These are phyloP conservation scores for Gossypioides kirkii DNA, from an alignment of 345 rosid species.

Conservation along the genomic window DNA sequence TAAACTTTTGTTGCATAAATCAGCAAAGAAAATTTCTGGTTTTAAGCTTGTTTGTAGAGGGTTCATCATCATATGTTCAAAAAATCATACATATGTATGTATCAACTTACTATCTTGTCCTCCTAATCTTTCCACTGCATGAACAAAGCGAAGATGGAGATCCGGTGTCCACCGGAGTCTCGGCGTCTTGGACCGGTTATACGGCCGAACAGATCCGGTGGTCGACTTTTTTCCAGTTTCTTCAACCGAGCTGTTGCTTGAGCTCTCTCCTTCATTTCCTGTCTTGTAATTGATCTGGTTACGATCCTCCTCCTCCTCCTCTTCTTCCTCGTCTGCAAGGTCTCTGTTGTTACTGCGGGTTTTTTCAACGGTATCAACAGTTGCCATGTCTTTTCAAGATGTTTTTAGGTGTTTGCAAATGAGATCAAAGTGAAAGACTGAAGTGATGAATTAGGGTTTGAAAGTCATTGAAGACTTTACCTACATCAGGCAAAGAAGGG, in stretches of 20 bases:
- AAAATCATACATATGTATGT: not conserved
- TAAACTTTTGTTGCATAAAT: not conserved
- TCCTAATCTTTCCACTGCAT: conserved; percentile 71
- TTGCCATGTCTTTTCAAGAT: not conserved
- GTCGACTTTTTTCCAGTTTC: conserved; percentile 26
- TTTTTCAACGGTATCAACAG: conserved; percentile 20
- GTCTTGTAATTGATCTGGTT: conserved; percentile 21
- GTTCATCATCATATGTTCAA: not conserved
- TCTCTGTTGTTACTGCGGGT: conserved; percentile 15
- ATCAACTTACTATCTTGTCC: conserved; percentile 71
- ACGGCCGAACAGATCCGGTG: conserved; percentile 60
- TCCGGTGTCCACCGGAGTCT: conserved; percentile 82
- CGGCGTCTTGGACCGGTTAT: conserved; percentile 63
- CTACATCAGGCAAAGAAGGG: not conserved
- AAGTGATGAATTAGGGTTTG: not conserved
- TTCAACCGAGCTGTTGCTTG: conserved; percentile 56
- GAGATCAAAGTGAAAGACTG: not conserved
- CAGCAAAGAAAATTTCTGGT: not conserved
- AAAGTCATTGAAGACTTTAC: not conserved
- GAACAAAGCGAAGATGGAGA: conserved; percentile 77
- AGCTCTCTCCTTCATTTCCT: conserved; percentile 21
- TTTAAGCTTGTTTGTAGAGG: not conserved
- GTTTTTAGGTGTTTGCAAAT: conserved; percentile 1
- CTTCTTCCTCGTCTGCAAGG: not conserved
- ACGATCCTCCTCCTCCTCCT: conserved; percentile 32